Evolutionary conservation across 768 basidiomycete species (phyloP).

Genomic region (Imleria badia): DNA sequence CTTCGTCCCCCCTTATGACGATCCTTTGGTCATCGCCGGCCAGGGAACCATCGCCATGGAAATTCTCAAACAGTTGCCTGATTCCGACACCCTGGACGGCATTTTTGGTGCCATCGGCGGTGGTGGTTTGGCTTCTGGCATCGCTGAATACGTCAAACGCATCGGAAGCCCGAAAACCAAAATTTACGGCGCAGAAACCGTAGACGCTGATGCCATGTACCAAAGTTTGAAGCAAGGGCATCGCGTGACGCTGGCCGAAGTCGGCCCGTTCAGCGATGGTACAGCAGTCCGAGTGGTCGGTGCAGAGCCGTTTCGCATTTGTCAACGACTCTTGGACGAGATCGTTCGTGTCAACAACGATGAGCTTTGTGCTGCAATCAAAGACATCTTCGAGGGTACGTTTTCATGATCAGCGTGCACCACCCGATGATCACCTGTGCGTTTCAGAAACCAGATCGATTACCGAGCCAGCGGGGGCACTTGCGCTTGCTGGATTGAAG

Average conservation of each 20-base stretch:
- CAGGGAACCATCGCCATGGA: slow-evolving; percentile 96
- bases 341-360: slow-evolving; percentile 89
- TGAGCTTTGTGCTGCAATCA: slow-evolving; percentile 97
- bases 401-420: background rate
- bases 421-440: background rate
- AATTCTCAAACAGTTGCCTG: slow-evolving; percentile 83
- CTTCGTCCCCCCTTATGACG: slow-evolving; percentile 96
- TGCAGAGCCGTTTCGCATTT: slow-evolving; percentile 91
- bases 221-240: slow-evolving; percentile 78
- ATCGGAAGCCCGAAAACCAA: slow-evolving; percentile 83
- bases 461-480: slow-evolving; percentile 94
- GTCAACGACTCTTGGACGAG: slow-evolving; percentile 78
- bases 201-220: slow-evolving; percentile 94
- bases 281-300: slow-evolving; percentile 97
- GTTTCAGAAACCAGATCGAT: slow-evolving; percentile 82
- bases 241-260: slow-evolving; percentile 80
- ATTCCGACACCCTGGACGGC: slow-evolving; percentile 73
- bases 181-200: slow-evolving; percentile 89
- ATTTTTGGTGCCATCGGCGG: slow-evolving; percentile 94
- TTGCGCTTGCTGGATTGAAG: slow-evolving; percentile 90
- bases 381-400: slow-evolving; percentile 96
- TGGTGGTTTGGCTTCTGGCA: slow-evolving; percentile 90
- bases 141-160: slow-evolving; percentile 88
- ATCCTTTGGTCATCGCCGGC: slow-evolving; percentile 95
- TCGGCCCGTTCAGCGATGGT: slow-evolving; percentile 96